Conservation (phyloP, 805 yeast genomes). For the Metschnikowia dekortorum region DNA sequence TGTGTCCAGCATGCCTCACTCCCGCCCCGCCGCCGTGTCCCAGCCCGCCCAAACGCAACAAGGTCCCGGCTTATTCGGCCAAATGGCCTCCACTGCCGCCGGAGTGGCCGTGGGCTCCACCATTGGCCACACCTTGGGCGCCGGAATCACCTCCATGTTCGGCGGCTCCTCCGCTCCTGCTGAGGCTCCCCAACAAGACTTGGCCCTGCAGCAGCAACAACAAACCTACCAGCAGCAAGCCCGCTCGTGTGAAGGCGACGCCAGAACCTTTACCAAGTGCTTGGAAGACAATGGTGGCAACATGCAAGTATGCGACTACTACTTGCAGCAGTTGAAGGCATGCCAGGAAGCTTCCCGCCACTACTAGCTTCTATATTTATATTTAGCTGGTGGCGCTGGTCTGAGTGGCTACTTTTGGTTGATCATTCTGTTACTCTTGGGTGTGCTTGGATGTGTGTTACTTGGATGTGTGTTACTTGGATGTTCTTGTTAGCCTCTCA, state of each 20-base stretch:
- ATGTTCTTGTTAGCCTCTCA: too few species aligned
- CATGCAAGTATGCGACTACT: conserved; percentile 95
- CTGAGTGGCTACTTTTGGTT: not conserved
- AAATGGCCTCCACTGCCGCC: conserved; percentile 98
- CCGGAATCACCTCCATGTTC: conserved; percentile 85
- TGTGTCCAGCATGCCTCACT: conserved; percentile 17
- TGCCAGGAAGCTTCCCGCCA: conserved; percentile 91
- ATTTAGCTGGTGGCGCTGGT: too few species aligned
- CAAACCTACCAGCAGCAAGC: conserved; percentile 38
- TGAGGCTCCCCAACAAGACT: conserved; percentile 42
- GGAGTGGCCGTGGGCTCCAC: conserved; percentile 99
- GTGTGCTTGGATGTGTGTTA: too few species aligned
- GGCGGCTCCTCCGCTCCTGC: conserved; percentile 63
- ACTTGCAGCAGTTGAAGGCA: conserved; percentile 94
- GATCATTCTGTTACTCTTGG: too few species aligned
- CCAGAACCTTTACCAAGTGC: conserved; percentile 93
- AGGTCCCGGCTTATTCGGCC: conserved; percentile 85
- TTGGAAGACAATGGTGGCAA: conserved; percentile 90
- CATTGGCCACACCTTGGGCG: conserved; percentile 94
- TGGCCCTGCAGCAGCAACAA: conserved; percentile 40
- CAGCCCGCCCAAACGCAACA: conserved; percentile 44
- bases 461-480: too few species aligned
- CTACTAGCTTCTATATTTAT: conserved; percentile 41
- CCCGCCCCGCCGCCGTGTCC: conserved; percentile 31
- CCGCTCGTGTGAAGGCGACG: conserved; percentile 82